Percentiles rank a stretch among this genome's conserved stretches.
Evolutionary conservation across 805 yeast species (phyloP).

Genomic region (Kockiozyma suomiensis): DNA sequence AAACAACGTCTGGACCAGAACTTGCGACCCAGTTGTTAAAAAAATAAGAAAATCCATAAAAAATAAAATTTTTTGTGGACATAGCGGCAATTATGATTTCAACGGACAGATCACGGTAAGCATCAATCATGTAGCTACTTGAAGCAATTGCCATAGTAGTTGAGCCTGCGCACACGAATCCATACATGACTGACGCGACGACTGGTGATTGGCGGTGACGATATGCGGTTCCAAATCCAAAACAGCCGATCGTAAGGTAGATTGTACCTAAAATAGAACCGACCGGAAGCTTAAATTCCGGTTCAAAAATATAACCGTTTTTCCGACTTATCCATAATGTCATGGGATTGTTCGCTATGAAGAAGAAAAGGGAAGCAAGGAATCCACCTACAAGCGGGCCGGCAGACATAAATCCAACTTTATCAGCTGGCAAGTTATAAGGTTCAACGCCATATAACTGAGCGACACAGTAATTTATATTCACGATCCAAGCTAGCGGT

Average conservation of each 20-base stretch:
- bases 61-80: not conserved
- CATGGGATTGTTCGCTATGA: not conserved
- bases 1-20: not conserved
- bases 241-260: slow-evolving; percentile 1
- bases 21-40: slow-evolving; percentile 1
- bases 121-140: slow-evolving; percentile 3
- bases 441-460: not conserved
- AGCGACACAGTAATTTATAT: not conserved
- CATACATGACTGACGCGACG: not conserved
- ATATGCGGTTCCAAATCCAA: slow-evolving; percentile 1
- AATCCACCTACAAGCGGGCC: not conserved
- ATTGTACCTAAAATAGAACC: not conserved
- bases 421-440: not conserved
- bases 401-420: not conserved
- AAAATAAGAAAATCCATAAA: slow-evolving; percentile 7
- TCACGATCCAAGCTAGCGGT: slow-evolving; percentile 7
- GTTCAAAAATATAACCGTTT: slow-evolving; percentile 1
- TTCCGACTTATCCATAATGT: not conserved
- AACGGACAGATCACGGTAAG: slow-evolving; percentile 3
- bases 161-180: not conserved
- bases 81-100: not conserved
- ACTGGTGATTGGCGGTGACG: not conserved
- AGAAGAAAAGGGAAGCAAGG: not conserved
- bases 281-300: slow-evolving; percentile 1
- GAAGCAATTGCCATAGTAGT: slow-evolving; percentile 2